Percentiles rank a stretch among this genome's conserved stretches.
Conservation (phyloP, 2,329 filamentous ascomycete species). For the Cladosporium austrohemisphaericum region DNA sequence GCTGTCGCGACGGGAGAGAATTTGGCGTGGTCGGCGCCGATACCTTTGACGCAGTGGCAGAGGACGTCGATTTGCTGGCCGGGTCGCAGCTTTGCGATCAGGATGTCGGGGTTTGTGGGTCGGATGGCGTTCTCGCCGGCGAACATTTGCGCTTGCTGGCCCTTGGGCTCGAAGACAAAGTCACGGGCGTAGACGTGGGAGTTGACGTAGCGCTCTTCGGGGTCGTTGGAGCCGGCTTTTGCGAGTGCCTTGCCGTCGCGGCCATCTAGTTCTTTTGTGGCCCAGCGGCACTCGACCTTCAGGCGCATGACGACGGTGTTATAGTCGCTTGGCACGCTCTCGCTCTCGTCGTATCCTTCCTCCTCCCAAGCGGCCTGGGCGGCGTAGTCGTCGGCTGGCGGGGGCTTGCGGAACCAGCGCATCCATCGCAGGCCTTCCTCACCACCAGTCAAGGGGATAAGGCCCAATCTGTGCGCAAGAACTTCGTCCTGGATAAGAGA, state of each 20-base stretch:
- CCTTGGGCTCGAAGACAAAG: constrained; percentile 71
- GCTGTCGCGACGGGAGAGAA: constrained; percentile 96
- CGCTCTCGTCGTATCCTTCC: constrained; percentile 39
- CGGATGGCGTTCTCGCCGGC: constrained; percentile 58
- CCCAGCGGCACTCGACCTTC: constrained; percentile 74
- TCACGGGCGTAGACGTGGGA: constrained; percentile 59
- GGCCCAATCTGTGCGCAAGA: constrained; percentile 79
- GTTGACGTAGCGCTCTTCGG: constrained; percentile 78
- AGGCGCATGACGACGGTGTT: constrained; percentile 83
- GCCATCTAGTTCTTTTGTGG: constrained; percentile 43
- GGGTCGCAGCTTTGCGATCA: constrained; percentile 90
- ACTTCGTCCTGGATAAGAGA: constrained; percentile 98
- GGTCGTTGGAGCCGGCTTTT: constrained; percentile 69
- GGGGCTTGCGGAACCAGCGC: constrained; percentile 74
- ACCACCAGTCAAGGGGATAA: constrained; percentile 82
- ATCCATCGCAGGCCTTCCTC: constrained; percentile 75
- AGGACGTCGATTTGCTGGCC: constrained; percentile 81
- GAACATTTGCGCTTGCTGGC: constrained; percentile 66
- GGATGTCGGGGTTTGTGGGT: constrained; percentile 84
- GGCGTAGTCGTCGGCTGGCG: constrained; percentile 54
- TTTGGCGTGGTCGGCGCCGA: constrained; percentile 92
- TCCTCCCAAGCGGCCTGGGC: constrained; percentile 41
- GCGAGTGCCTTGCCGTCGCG: constrained; percentile 53
- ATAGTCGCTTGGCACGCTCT: constrained; percentile 61
- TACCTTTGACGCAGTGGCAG: constrained; percentile 92